Conservation (phyloP, 225 moss, liverwort and hornwort species). For the Marchantia paleacea region DNA sequence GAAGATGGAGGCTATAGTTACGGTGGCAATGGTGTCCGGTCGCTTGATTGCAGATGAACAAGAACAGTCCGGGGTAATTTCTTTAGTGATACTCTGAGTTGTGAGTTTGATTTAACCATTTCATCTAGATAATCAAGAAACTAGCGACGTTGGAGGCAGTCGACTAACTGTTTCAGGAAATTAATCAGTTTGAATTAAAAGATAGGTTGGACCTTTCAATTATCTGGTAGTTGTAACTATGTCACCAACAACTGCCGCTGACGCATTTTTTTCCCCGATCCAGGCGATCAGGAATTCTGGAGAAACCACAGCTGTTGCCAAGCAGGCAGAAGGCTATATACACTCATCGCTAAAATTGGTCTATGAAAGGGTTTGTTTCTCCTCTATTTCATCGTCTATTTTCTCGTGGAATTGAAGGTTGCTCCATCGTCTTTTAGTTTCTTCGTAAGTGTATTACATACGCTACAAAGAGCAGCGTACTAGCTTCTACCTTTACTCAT, state of each 20-base stretch:
- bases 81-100: not conserved
- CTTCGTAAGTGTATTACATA: too few relatives aligned
- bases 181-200: too few relatives aligned
- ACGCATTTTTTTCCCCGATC: not conserved
- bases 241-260: not conserved
- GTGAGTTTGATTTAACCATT: too few relatives aligned
- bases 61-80: slow-evolving; percentile 65
- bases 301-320: slow-evolving; percentile 77
- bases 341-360: slow-evolving; percentile 70
- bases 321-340: slow-evolving; percentile 81
- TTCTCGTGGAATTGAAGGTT: not conserved
- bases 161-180: not conserved
- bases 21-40: slow-evolving; percentile 83
- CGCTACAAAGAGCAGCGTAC: too few relatives aligned
- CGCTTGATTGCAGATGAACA: slow-evolving; percentile 77
- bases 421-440: not conserved
- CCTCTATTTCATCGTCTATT: not conserved
- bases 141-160: not conserved
- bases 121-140: too few relatives aligned
- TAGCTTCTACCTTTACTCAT: too few relatives aligned
- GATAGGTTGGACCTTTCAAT: too few relatives aligned
- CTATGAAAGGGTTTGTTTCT: slow-evolving; percentile 66
- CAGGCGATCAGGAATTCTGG: slow-evolving; percentile 35
- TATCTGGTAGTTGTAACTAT: too few relatives aligned
- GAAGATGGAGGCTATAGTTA: slow-evolving; percentile 78